Evolutionary conservation across 768 basidiomycete species (phyloP), one percentile per base, ranked within the genome.

Genomic region (Agrocybe pediades): DNA sequence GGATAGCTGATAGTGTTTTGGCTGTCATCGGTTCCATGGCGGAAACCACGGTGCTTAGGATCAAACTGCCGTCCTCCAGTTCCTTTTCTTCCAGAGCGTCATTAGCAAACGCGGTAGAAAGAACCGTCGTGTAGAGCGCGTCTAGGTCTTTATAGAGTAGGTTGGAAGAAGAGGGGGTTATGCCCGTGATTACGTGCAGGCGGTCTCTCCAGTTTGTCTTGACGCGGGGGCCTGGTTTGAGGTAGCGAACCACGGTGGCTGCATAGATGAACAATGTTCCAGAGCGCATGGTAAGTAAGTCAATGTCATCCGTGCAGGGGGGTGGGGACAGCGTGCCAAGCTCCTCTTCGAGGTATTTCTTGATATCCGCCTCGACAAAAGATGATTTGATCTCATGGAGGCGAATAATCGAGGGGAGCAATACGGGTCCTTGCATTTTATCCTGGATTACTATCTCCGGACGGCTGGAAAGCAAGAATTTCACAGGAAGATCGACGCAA

Each of bases 401-500:
- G 29, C 29, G 29, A 7, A 30, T 7, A 7, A 30, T 15, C 21
- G 25, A 15, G 40, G 23, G 15, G n/a, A 23, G 42, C n/a, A 21
- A 23, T 24, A 15, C 20, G 26, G 42, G 17, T 16, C 41, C 27
- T 39, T 25, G 43, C 24, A 53, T 6, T 21, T 53, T 13, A 13
- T 26, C 29, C 15, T 30, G 40, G 25, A 48, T 58, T 16, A 58
- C 30, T 5, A 8, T 19, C 27, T 60, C 56, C 7, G 48, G 46
- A 21, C 56, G 54, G 13, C 45, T 43, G 8, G 60, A 49, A 23
- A 75, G 52, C 17, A 66, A 63, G 52, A 69, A 66, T 26, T 65
- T 65, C 16, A 55, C 30, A 0, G 69, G 69, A 21, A 69, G 60
- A 16, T 57, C 29, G 3, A 49, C 23, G 7, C 51, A 51, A 13